phyloP scores from a whole-genome alignment of 75 land plant species.

The Selaginella moellendorffii region DNA sequence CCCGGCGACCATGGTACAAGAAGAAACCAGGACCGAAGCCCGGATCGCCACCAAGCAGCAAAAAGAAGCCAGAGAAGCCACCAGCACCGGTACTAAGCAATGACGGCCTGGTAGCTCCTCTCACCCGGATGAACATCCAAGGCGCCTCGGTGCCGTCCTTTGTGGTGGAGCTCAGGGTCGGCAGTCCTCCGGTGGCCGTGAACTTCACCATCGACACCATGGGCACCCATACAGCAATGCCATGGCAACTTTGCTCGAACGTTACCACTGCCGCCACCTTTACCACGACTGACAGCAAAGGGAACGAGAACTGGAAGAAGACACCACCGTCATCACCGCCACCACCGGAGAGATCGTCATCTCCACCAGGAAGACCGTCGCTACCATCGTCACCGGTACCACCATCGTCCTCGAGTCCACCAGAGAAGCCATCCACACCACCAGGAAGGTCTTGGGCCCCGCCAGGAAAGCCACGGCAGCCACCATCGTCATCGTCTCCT shows the following conservation, averaged over 20 bases:
- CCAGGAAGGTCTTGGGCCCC: too few species aligned
- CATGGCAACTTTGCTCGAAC: background rate
- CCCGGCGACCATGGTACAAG: background rate
- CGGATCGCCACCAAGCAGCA: background rate
- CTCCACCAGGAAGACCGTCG: too few species aligned
- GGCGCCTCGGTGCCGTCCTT: background rate
- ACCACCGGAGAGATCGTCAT: background rate
- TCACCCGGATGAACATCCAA: background rate
- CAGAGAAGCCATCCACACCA: too few species aligned
- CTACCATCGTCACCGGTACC: too few species aligned
- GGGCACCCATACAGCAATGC: background rate
- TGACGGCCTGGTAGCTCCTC: background rate
- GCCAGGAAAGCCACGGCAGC: too few species aligned
- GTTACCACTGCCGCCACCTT: too few species aligned
- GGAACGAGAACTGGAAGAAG: background rate
- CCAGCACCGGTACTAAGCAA: background rate
- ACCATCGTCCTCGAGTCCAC: background rate
- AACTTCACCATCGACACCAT: background rate
- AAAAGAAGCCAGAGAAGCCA: background rate
- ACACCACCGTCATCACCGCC: background rate
- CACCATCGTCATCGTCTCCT: too few species aligned
- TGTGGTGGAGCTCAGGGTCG: background rate
- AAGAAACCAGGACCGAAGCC: background rate
- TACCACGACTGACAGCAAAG: too few species aligned
- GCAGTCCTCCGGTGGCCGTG: background rate